A percentile compares a stretch with the other conserved stretches of the same genome.
phyloP scores from a whole-genome alignment of 2,329 filamentous ascomycete species.

The Coniochaeta sp. region DNA sequence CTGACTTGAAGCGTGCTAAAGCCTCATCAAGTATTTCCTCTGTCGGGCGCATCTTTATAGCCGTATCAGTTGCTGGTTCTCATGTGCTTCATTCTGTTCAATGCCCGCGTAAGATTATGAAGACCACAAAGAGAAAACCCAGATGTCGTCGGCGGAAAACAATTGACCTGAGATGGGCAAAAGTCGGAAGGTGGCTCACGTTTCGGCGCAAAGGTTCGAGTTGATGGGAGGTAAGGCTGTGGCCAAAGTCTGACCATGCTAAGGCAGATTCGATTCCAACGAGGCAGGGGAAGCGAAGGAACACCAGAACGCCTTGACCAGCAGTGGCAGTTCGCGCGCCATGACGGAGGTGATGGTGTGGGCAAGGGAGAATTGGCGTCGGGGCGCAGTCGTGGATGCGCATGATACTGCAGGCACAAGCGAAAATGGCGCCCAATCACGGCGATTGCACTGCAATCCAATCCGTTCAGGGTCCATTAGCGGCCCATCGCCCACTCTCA shows the following conservation, averaged over 20 bases:
- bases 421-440: too few relatives aligned
- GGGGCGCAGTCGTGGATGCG: background rate
- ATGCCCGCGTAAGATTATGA: too few relatives aligned
- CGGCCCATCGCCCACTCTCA: too few relatives aligned
- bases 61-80: too few relatives aligned
- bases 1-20: constrained; percentile 8
- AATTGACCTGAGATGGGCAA: too few relatives aligned
- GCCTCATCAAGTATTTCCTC: background rate
- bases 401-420: too few relatives aligned
- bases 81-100: too few relatives aligned
- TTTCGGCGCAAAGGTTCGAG: background rate
- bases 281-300: background rate
- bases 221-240: background rate
- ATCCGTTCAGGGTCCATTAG: too few relatives aligned
- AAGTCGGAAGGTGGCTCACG: too few relatives aligned
- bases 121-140: too few relatives aligned
- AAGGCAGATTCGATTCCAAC: background rate
- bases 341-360: background rate
- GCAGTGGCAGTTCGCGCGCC: background rate
- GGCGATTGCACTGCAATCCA: too few relatives aligned
- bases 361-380: background rate
- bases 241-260: background rate
- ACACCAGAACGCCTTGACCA: background rate
- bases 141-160: too few relatives aligned
- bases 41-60: background rate